Percentiles rank a stretch among this genome's conserved stretches.
phyloP scores from a whole-genome alignment of 2,329 filamentous ascomycete genomes.

The Ceratocystis cubensis region DNA sequence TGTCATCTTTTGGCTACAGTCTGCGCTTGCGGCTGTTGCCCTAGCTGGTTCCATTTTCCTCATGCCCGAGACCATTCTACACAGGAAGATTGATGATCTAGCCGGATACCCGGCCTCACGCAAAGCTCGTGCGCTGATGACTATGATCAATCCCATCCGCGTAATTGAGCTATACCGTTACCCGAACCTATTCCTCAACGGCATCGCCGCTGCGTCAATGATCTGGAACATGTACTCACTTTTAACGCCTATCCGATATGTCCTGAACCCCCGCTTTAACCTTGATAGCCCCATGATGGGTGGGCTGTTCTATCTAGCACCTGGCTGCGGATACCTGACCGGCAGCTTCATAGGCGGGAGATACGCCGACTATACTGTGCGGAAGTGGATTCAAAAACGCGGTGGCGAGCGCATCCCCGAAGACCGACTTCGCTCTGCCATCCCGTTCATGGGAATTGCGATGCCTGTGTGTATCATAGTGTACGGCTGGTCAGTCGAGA shows the following conservation, averaged over 20 bases:
- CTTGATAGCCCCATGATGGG: slow-evolving; percentile 53
- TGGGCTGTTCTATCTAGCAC: slow-evolving; percentile 62
- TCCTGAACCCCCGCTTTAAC: slow-evolving; percentile 61
- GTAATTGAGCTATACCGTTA: slow-evolving; percentile 53
- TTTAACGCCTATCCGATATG: slow-evolving; percentile 56
- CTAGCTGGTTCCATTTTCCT: slow-evolving; percentile 50
- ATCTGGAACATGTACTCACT: slow-evolving; percentile 59
- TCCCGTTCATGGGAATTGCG: slow-evolving; percentile 44
- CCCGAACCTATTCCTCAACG: slow-evolving; percentile 52
- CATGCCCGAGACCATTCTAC: slow-evolving; percentile 60
- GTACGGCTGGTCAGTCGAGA: slow-evolving; percentile 43
- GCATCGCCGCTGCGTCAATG: slow-evolving; percentile 46
- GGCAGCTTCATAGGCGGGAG: slow-evolving; percentile 61
- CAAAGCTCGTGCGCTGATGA: slow-evolving; percentile 43
- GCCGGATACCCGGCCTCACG: slow-evolving; percentile 37
- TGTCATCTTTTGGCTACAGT: slow-evolving; percentile 66
- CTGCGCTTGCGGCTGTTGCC: slow-evolving; percentile 50
- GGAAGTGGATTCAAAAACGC: slow-evolving; percentile 48
- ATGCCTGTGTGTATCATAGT: slow-evolving; percentile 53
- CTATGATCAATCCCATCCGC: slow-evolving; percentile 54
- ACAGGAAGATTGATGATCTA: slow-evolving; percentile 50
- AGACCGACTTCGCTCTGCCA: slow-evolving; percentile 49
- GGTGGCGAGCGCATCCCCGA: slow-evolving; percentile 50
- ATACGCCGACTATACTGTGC: slow-evolving; percentile 55
- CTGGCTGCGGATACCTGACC: slow-evolving; percentile 55